Evolutionary conservation across 352 stramenopile species (phyloP), one percentile per base, ranked within the genome.

Genomic region (Phytophthora ohioensis): DNA sequence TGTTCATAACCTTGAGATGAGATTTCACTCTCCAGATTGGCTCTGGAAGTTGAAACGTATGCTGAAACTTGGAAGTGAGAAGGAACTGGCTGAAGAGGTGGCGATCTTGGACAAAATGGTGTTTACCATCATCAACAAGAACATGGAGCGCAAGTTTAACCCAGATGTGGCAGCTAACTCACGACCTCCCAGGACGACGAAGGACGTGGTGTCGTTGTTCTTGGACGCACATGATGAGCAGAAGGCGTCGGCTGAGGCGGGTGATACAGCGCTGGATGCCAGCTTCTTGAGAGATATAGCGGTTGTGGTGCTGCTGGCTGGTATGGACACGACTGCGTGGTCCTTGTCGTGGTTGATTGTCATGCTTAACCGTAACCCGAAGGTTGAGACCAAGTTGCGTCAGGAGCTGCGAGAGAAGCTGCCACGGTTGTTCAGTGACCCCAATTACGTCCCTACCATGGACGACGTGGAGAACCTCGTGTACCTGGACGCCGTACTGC

Each of bases 261-360:
- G 41, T 10, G 76, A 66, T 12, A 52, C 39, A 0, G 63, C 65
- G 12, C 46, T 88, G 13, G 69, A 78, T 6, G 63, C 78, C 10
- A 85, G 84, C 36, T 86, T 87, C 49, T 69, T 97, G 21, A 60
- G 76, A 8, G 84, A 94, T 34, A 73, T 97, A n/a, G 70, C 88
- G 4, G 73, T 96, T 5, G 80, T 78, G 10, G 84, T 97, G 48
- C 65, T 97, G 32, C 57, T 90, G 21, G 90, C 82, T 12, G 91
- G 88, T 4, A 81, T 89, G 34, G 91, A 96, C 57, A 96, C 85
- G 0, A 96, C 91, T 1, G 85, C 88, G 1, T 76, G 56, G 54
- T 87, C 87, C 34, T 53, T 96, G 27, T 80, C 69, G 34, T 97
- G 91, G 91, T 64, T 91, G 6, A 75, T 96, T 30, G 84, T 90